Conservation (phyloP, 345 rosid species). For the Syzygium oleosum region DNA sequence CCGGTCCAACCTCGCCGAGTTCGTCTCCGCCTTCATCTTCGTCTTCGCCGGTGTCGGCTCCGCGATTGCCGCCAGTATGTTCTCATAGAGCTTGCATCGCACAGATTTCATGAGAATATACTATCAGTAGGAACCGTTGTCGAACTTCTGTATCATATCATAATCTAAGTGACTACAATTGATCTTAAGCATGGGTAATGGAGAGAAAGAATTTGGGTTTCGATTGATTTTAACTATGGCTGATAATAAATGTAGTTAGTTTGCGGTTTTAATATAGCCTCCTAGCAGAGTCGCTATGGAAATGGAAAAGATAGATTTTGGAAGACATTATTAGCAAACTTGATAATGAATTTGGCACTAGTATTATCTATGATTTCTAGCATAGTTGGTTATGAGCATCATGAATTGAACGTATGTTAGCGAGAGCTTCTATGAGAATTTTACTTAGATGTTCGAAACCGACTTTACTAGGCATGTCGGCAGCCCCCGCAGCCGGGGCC, state of each 20-base stretch:
- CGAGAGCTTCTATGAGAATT: not conserved
- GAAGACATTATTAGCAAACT: not conserved
- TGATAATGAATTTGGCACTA: not conserved
- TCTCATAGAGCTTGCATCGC: not conserved
- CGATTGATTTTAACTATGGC: no score
- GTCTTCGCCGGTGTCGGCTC: slow-evolving; percentile 7
- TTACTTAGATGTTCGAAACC: not conserved
- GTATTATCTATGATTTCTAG: not conserved
- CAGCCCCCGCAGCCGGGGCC: not conserved
- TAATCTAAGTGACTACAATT: not conserved
- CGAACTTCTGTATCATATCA: not conserved
- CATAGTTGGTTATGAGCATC: not conserved
- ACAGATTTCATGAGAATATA: no score
- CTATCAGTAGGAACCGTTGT: not conserved
- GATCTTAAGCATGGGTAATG: not conserved
- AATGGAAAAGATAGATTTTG: not conserved
- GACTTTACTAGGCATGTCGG: not conserved
- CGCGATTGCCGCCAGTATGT: not conserved
- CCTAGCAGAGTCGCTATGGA: no score
- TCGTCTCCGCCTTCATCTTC: slow-evolving; percentile 12
- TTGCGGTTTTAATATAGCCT: not conserved
- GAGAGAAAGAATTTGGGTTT: no score
- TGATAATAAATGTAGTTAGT: no score
- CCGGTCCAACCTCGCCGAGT: slow-evolving; percentile 5
- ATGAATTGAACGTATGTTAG: not conserved